Evolutionary conservation across 441 rosid genomes (phyloP).

Genomic region (Croton laevigatus): DNA sequence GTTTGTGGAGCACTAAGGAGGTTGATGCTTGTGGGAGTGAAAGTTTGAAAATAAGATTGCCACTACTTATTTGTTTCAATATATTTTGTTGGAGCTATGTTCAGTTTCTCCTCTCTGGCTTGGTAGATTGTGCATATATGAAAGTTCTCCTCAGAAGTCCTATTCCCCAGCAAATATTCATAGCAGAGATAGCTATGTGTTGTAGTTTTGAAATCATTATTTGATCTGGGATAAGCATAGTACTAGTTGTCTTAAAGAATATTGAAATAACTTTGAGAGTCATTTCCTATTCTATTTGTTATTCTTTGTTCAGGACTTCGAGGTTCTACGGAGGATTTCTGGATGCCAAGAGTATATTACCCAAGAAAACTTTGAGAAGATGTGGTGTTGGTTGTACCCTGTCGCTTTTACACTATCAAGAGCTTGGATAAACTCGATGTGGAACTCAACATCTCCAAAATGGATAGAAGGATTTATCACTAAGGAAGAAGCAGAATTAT

Average conservation of each 20-base stretch:
- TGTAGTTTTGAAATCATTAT: neutral
- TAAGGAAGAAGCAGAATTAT: constrained; percentile 86
- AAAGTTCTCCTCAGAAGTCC: neutral
- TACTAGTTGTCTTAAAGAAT: neutral
- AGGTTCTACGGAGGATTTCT: constrained; percentile 58
- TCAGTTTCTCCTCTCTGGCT: neutral
- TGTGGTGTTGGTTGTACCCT: constrained; percentile 95
- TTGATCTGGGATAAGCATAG: neutral
- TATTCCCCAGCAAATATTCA: neutral
- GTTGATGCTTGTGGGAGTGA: neutral
- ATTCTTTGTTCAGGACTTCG: constrained; percentile 53
- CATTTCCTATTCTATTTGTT: neutral
- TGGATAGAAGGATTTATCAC: constrained; percentile 92
- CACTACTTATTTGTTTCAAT: neutral
- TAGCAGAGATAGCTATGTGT: neutral
- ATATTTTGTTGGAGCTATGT: neutral
- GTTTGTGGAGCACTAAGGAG: neutral
- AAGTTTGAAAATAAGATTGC: neutral
- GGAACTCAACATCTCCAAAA: constrained; percentile 62
- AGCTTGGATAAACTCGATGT: constrained; percentile 48
- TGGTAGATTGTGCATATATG: neutral
- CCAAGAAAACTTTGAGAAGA: constrained; percentile 79
- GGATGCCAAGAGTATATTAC: constrained; percentile 69
- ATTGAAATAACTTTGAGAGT: neutral
- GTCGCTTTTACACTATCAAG: constrained; percentile 63